phyloP scores from a whole-genome alignment of 176 grass and related monocot genomes.

The Phoenix dactylifera region DNA sequence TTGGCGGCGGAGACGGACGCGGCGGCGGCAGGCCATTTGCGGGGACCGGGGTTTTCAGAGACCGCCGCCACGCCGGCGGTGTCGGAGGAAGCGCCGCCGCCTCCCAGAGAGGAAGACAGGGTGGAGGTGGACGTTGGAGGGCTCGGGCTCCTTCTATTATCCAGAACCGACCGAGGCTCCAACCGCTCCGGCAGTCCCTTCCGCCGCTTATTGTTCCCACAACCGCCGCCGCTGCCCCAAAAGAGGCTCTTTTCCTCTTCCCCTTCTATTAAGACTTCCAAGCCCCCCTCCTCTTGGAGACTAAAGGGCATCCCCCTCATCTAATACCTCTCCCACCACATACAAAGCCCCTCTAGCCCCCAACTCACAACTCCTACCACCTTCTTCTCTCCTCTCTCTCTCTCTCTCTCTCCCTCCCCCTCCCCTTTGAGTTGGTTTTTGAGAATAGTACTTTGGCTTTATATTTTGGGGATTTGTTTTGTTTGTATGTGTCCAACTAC shows the following conservation, averaged over 20 bases:
- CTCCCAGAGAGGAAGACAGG: conserved; percentile 73
- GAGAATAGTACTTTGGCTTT: conserved; percentile 1
- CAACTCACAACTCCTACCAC: background rate
- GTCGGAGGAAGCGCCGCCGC: conserved; percentile 23
- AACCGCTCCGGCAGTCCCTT: conserved; percentile 27
- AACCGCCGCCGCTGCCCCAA: conserved; percentile 2
- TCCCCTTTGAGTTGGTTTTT: background rate
- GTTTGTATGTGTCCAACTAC: background rate
- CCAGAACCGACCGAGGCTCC: conserved; percentile 86
- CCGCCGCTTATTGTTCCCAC: conserved; percentile 8
- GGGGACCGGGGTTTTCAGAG: conserved; percentile 13
- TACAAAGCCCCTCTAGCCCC: conserved; percentile 22
- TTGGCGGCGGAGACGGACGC: background rate
- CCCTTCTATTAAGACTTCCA: conserved; percentile 11
- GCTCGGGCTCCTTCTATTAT: conserved; percentile 73
- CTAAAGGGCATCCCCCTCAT: conserved; percentile 75
- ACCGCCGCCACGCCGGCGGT: conserved; percentile 7
- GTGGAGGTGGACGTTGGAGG: conserved; percentile 54
- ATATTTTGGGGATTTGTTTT: background rate
- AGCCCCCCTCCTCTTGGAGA: conserved; percentile 45
- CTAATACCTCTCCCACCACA: conserved; percentile 44
- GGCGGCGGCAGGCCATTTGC: conserved; percentile 17
- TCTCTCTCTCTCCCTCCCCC: conserved; percentile 1
- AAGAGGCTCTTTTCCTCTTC: conserved; percentile 5
- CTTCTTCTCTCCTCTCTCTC: conserved; percentile 24